Evolutionary conservation across 2,329 filamentous ascomycete genomes (phyloP).

Genomic region (Xylariaceae sp.): DNA sequence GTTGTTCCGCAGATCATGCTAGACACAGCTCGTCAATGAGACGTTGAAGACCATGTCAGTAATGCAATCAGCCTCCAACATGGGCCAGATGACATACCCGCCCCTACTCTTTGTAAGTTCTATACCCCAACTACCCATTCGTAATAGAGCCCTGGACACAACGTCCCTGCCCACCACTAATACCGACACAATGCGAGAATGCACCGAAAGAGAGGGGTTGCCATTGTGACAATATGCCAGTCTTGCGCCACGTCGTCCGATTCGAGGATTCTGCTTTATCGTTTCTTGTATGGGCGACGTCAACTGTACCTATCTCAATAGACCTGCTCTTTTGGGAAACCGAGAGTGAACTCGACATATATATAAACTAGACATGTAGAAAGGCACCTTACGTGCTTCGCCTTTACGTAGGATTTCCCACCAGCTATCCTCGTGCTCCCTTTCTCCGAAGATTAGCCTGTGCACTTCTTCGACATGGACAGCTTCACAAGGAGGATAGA

Average conservation of each 20-base stretch:
- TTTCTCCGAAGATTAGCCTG: background rate
- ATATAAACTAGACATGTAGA: background rate
- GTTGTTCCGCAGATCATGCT: no score
- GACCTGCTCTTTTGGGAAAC: conserved; percentile 22
- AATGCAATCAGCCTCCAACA: no score
- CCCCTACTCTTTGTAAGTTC: no score
- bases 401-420: background rate
- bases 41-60: no score
- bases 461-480: conserved; percentile 16
- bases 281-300: conserved; percentile 1
- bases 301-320: background rate
- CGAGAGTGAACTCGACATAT: background rate
- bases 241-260: conserved; percentile 5
- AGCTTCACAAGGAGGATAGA: conserved; percentile 14
- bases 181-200: conserved; percentile 30
- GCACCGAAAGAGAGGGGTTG: conserved; percentile 25
- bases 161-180: conserved; percentile 7
- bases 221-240: background rate
- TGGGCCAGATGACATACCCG: no score
- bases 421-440: background rate
- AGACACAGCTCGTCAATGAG: no score
- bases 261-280: conserved; percentile 10
- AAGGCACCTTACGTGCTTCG: background rate
- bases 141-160: background rate
- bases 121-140: background rate